Base-by-base conservation (phyloP, 495 filamentous ascomycete species). In the Parathielavia appendiculata region DNA sequence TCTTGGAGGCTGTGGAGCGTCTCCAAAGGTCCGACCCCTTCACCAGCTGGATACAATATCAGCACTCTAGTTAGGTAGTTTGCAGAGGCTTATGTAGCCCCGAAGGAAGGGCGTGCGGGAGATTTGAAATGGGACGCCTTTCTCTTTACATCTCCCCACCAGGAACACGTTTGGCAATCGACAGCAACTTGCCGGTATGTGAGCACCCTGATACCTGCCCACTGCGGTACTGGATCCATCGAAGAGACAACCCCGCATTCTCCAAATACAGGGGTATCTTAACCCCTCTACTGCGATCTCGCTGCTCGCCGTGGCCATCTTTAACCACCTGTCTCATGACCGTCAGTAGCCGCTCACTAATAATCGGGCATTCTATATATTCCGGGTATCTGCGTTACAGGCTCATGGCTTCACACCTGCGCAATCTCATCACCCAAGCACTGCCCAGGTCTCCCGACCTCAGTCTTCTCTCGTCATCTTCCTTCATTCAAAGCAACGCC, bases 341-440 rank as follows among this genome's bases (percentile, higher is more conserved):
- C 54, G 54, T 23, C 34, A 22, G 45, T 56, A 40, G 44, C 54
- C 54, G 54, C 53, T 54, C 52, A 45, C 40, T 36, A 54, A 44
- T 36, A 54, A 44, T 38, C 41, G 41, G 53, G n/a, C 53, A 46
- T 56, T 46, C 26, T 43, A 45, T 32, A 32, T 54, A 10, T 32
- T 2, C 41, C 17, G 53, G 41, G 40, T 26, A 39, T 32, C 19
- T 11, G 30, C 19, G 19, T 40, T 40, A 19, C 50, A 39, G 8
- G 23, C 38, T 3, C 10, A 57, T 57, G 55, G 55, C 53, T 34
- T 55, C 58, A 30, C 58, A 22, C 35, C 52, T 60, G 4, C 46
- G 46, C 41, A 38, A 38, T 30, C 40, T 45, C 19, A 20, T 40
- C 47, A n/a, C n/a, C 46, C 7, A 14, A 34, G 38, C 55, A 22